Base-by-base conservation (phyloP, 2,329 filamentous ascomycete species). In the Zymoseptoria ardabiliae region DNA sequence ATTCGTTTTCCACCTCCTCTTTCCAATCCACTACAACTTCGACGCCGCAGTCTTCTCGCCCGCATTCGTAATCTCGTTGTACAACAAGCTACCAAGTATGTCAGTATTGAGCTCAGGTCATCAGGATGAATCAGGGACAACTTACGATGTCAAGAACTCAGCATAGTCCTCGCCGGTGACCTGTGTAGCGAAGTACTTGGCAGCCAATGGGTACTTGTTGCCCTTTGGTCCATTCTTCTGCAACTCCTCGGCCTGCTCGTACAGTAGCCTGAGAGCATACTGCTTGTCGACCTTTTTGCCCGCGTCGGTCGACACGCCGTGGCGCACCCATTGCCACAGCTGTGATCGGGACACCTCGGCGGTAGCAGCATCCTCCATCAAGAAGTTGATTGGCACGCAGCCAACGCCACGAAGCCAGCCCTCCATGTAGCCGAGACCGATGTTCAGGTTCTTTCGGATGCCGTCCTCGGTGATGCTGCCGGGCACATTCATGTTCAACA, bases 291-390 rank as follows among this genome's bases (percentile, higher is more conserved):
- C 87, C 71, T 85, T 89, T 82, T 93, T 92, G 77, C 93, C 93
- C 72, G 96, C 91, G 50, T 87, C 83, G 7, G 92, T 96, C 63
- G 82, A 83, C 61, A 93, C 78, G 56, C 83, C 80, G 73, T 88
- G 85, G 71, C 83, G 86, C 64, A 88, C 85, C 94, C 94, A 99
- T 76, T 99, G 94, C 93, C 93, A 96, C 52, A 99, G 83, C 81
- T 99, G 94, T 67, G 85, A 90, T 69, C 94, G 87, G 58, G 90
- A 95, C 4, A 99, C 94, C 76, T 99, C 94, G 54, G 94, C 94
- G 1, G 94, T 99, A 22, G 94, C 94, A 19, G 94, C 94, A 69
- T 97, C 94, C 79, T 99, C 94, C 93, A 97, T 97, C 58, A 97
- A 82, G 75, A 88, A 96, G 82, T 97, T 97, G 78, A 97, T 97